A percentile compares a stretch with the other conserved stretches of the same genome.
These are phyloP conservation scores for Ilyonectria robusta DNA, from an alignment of 2,329 filamentous ascomycete genomes.

Conservation along the genomic window DNA sequence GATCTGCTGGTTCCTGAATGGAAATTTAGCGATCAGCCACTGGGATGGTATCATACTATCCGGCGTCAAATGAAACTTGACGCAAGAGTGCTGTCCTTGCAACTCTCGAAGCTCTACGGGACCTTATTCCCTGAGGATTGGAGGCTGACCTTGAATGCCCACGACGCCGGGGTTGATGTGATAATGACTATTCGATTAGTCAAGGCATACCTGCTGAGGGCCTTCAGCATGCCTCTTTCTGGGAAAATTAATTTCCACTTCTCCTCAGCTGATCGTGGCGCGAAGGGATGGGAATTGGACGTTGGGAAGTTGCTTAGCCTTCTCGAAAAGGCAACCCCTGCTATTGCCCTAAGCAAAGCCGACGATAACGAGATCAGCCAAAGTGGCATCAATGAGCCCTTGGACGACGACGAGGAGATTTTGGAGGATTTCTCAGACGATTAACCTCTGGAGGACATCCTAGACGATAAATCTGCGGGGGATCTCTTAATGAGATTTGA, in stretches of 20 bases:
- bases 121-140: conserved; percentile 15
- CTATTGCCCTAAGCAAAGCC: conserved; percentile 22
- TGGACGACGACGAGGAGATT: conserved; percentile 28
- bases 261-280: conserved; percentile 19
- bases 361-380: conserved; percentile 29
- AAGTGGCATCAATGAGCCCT: conserved; percentile 29
- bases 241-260: conserved; percentile 25
- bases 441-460: conserved; percentile 28
- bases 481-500: conserved; percentile 28
- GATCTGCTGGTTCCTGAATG: conserved; percentile 10
- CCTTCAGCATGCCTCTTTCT: conserved; percentile 24
- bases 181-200: conserved; percentile 21
- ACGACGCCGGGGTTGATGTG: conserved; percentile 21
- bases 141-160: conserved; percentile 21
- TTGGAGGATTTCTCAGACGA: conserved; percentile 27
- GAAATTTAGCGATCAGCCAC: conserved; percentile 12
- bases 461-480: conserved; percentile 26
- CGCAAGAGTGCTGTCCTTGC: conserved; percentile 13
- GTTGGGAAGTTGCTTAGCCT: conserved; percentile 19
- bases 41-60: conserved; percentile 1
- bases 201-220: conserved; percentile 18
- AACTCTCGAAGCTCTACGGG: conserved; percentile 18
- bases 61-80: conserved; percentile 6
- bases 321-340: conserved; percentile 23
- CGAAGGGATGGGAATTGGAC: conserved; percentile 22